Percentiles rank a stretch among this genome's conserved stretches.
phyloP scores from a whole-genome alignment of 2,329 filamentous ascomycete genomes.

The Ophioceras dolichostomum region DNA sequence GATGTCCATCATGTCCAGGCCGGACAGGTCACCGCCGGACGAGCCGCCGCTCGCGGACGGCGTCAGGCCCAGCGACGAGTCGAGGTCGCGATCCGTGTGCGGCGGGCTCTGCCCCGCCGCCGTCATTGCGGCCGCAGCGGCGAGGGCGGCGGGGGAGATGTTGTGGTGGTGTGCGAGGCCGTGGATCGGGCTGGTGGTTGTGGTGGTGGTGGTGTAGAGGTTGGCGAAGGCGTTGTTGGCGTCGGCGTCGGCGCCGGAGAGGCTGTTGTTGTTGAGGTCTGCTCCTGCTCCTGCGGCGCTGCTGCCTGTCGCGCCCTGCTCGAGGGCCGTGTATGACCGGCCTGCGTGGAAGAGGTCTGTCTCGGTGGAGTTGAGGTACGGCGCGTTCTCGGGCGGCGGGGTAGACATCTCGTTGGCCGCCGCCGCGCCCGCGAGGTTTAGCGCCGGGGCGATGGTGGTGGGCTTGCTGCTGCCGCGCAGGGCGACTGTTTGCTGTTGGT shows the following conservation, averaged over 20 bases:
- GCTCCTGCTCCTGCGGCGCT: conserved; percentile 1
- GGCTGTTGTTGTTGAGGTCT: conserved; percentile 6
- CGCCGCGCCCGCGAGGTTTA: conserved; percentile 10
- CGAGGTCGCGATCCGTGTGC: conserved; percentile 27
- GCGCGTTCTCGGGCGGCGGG: conserved; percentile 39
- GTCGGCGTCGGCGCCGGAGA: conserved; percentile 2
- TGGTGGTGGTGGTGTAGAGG: conserved; percentile 22
- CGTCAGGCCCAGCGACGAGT: conserved; percentile 25
- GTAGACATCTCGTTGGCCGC: conserved; percentile 22
- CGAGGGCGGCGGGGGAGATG: conserved; percentile 22
- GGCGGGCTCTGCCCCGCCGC: conserved; percentile 27
- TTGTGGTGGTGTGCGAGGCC: conserved; percentile 22
- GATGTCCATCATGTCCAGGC: conserved; percentile 18
- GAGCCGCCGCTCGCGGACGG: conserved; percentile 31
- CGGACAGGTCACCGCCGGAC: conserved; percentile 20
- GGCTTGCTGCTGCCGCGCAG: conserved; percentile 1
- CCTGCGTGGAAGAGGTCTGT: conserved; percentile 7
- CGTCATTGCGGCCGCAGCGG: conserved; percentile 20
- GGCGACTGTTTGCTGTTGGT: not conserved
- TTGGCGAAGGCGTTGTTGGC: not conserved
- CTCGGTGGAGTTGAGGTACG: conserved; percentile 13
- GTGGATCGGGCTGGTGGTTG: conserved; percentile 18
- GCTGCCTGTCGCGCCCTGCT: conserved; percentile 1
- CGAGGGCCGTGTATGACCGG: conserved; percentile 19
- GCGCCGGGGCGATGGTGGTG: conserved; percentile 7